Percentiles rank a stretch among this genome's conserved stretches.
Evolutionary conservation across 2,329 filamentous ascomycete genomes (phyloP).

Genomic region (Alternaria brassicicola): DNA sequence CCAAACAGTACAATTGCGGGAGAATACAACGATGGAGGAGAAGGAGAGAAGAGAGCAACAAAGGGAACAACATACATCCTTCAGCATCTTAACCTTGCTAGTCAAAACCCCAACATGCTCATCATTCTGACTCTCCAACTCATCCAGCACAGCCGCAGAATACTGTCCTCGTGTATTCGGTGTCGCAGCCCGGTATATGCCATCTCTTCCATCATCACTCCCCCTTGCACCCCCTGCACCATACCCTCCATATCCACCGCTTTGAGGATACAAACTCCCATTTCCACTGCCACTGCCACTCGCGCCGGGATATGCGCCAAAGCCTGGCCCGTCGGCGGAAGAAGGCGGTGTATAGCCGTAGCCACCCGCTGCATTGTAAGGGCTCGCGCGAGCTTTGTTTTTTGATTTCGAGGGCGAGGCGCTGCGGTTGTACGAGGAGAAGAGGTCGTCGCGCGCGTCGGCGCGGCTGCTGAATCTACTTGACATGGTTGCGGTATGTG

Average conservation of each 20-base stretch:
- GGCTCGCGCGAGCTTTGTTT: constrained; percentile 26
- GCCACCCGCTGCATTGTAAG: constrained; percentile 28
- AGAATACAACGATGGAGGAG: no score
- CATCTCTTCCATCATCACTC: neutral
- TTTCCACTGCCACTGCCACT: constrained; percentile 2
- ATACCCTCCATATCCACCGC: constrained; percentile 8
- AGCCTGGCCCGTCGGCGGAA: constrained; percentile 26
- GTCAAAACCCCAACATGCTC: constrained; percentile 86
- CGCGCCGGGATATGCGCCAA: constrained; percentile 45
- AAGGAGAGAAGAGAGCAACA: neutral
- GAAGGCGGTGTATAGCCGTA: constrained; percentile 33
- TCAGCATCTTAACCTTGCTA: constrained; percentile 86
- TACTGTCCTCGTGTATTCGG: constrained; percentile 78
- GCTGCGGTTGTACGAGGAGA: constrained; percentile 48
- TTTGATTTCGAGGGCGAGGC: constrained; percentile 48
- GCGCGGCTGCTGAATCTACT: constrained; percentile 39
- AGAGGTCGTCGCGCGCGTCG: constrained; percentile 47
- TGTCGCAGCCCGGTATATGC: constrained; percentile 49
- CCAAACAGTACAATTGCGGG: no score
- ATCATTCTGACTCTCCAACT: constrained; percentile 96
- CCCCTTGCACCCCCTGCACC: constrained; percentile 7
- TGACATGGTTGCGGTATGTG: constrained; percentile 25
- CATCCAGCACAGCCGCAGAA: constrained; percentile 86
- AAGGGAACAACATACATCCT: constrained; percentile 69
- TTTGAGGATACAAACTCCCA: constrained; percentile 18